phyloP scores from a whole-genome alignment of 352 stramenopile species.

The Paralagenidium karlingii region DNA sequence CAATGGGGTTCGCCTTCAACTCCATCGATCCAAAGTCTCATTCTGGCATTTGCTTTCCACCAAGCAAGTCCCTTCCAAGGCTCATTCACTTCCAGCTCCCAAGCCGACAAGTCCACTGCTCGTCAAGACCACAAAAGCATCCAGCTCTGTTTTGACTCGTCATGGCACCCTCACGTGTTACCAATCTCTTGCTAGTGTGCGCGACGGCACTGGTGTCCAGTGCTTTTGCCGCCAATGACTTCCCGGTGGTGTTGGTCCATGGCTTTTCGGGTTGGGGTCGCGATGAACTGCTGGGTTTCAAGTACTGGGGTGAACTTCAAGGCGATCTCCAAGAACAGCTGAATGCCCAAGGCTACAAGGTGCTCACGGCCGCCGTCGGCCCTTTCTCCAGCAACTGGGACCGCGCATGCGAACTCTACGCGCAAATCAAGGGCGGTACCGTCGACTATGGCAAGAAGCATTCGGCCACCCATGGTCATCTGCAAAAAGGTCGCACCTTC shows the following conservation, averaged over 20 bases:
- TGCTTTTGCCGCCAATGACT: constrained; percentile 26
- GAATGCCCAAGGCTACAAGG: constrained; percentile 19
- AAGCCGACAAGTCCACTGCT: too few species aligned
- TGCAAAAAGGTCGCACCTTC: constrained; percentile 5
- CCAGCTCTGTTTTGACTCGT: too few species aligned
- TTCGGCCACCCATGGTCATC: constrained; percentile 1
- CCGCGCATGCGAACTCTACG: constrained; percentile 45
- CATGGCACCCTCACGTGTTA: too few species aligned
- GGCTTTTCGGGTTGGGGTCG: constrained; percentile 29
- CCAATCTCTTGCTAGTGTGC: too few species aligned
- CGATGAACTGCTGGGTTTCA: constrained; percentile 23
- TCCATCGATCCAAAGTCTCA: too few species aligned
- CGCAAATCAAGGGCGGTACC: constrained; percentile 33
- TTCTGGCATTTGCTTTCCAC: too few species aligned
- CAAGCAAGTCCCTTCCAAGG: too few species aligned
- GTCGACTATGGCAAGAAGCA: constrained; percentile 26
- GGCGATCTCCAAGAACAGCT: constrained; percentile 29
- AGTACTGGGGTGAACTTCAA: constrained; percentile 40
- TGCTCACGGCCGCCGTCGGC: constrained; percentile 32
- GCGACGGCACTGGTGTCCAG: too few species aligned
- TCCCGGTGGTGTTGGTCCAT: constrained; percentile 37
- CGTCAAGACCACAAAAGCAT: too few species aligned
- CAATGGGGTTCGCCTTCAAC: too few species aligned
- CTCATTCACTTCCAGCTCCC: too few species aligned
- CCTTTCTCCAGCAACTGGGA: constrained; percentile 52